Evolutionary conservation across 2,329 filamentous ascomycete species (phyloP), one percentile per base, ranked within the genome.

Genomic region (Monilinia fructicola): DNA sequence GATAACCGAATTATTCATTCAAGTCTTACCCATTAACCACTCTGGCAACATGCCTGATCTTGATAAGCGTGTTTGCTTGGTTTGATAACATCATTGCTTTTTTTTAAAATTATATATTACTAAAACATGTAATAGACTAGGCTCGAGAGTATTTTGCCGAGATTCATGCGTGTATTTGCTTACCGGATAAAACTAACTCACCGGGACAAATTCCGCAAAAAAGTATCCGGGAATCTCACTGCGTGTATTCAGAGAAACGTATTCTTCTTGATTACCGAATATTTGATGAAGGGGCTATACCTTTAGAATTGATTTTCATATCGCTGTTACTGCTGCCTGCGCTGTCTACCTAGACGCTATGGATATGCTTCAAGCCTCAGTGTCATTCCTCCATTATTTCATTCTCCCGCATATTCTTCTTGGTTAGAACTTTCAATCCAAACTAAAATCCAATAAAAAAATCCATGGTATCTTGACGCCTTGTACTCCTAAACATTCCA

Each of bases 1-100:
- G 63, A 65, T 65, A 65, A 65, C 54, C 54, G 54, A 65, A 65
- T 52, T 42, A 42, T 64, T 59, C 54, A 65, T 65, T 65, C 63
- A 65, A 65, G 63, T 65, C 63, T 65, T 65, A 65, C 63, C 63
- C 63, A 65, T 65, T 65, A 65, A 65, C 63, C 63, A 65, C 63
- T 65, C 63, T 65, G 63, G 63, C 63, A 65, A 65, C 53, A 56
- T 65, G 63, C 54, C 63, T 16, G 31, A 5, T 10, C 3, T 0
- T 11, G 2, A 0, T 18, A 46, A 46, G 1, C 3, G 12, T 38
- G 5, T 60, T 38, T 50, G 21, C 12, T 38, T 26, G 1, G 50
- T 60, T 60, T 50, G 44, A 50, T 50, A 18, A 48, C 12, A 31
- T 14, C 11, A 3, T 42, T 16, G 40, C 2, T 10, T 4, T 42